Percentiles rank a stretch among this genome's conserved stretches.
Conservation (phyloP, 441 rosid genomes). For the Arabidopsis hybrid region DNA sequence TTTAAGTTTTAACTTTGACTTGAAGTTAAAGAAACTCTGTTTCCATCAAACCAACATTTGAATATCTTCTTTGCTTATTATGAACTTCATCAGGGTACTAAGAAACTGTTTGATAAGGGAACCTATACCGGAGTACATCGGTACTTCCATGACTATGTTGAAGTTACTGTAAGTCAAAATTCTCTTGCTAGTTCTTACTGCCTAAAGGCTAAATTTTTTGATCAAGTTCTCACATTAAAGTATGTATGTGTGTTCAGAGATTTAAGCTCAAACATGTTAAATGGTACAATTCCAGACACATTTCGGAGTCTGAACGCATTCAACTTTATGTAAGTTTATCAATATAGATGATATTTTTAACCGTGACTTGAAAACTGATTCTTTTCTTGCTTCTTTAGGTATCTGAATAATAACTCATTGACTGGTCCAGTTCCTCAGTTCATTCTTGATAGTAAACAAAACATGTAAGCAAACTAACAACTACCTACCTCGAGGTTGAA, state of each 20-base stretch:
- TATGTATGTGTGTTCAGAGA: slow-evolving; percentile 52
- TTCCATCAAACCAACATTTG: slow-evolving; percentile 5
- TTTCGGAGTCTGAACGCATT: slow-evolving; percentile 29
- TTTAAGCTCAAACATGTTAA: slow-evolving; percentile 73
- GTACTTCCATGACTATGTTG: slow-evolving; percentile 32
- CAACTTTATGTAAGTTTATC: slow-evolving; percentile 53
- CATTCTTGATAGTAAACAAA: slow-evolving; percentile 33
- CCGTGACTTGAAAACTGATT: not conserved
- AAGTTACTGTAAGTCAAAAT: slow-evolving; percentile 60
- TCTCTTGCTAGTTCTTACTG: not conserved
- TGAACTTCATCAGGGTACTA: slow-evolving; percentile 54
- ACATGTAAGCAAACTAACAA: slow-evolving; percentile 45
- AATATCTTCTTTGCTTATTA: slow-evolving; percentile 2
- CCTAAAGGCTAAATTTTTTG: not conserved
- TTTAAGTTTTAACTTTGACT: slow-evolving; percentile 18
- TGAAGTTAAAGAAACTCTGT: not conserved
- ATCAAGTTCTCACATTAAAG: slow-evolving; percentile 11
- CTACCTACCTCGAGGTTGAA: not conserved
- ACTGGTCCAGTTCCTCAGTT: slow-evolving; percentile 63
- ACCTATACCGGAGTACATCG: slow-evolving; percentile 57
- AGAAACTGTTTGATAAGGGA: slow-evolving; percentile 70
- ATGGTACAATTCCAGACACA: slow-evolving; percentile 56
- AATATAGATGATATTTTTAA: slow-evolving; percentile 13
- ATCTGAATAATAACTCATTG: slow-evolving; percentile 69
- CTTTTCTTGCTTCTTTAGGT: slow-evolving; percentile 49